These are phyloP conservation scores for Austroboletus festivus DNA, from an alignment of 768 basidiomycete species.

Conservation along the genomic window DNA sequence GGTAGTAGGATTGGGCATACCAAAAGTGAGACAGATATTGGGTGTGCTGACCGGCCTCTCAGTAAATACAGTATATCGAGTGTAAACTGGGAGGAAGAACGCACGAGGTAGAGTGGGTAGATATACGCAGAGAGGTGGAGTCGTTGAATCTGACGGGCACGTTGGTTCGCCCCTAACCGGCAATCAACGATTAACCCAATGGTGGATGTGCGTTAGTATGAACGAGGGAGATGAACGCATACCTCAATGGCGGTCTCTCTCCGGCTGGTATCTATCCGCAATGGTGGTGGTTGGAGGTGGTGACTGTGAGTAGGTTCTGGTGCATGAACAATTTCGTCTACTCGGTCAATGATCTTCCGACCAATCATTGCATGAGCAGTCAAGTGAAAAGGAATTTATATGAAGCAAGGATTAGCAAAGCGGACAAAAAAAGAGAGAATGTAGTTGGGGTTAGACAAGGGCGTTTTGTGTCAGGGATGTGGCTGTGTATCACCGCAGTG, in stretches of 20 bases:
- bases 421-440: conserved; percentile 18
- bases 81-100: conserved; percentile 14
- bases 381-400: conserved; percentile 4
- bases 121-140: conserved; percentile 1
- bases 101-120: conserved; percentile 12
- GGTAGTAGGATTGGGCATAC: conserved; percentile 15
- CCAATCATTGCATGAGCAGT: too few species aligned
- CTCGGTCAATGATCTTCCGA: conserved; percentile 24
- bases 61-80: conserved; percentile 18
- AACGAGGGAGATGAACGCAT: neutral
- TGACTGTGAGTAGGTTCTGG: neutral
- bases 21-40: conserved; percentile 14
- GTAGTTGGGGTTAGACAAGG: conserved; percentile 14
- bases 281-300: conserved; percentile 8
- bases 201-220: neutral
- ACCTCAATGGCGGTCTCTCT: conserved; percentile 12
- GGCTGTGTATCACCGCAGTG: too few species aligned
- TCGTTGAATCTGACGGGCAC: conserved; percentile 3
- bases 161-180: conserved; percentile 24
- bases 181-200: neutral
- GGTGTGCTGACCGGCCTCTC: conserved; percentile 21
- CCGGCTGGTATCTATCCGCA: conserved; percentile 15
- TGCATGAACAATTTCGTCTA: conserved; percentile 22
- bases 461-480: neutral
- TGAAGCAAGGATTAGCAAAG: conserved; percentile 7